A percentile compares a stretch with the other conserved stretches of the same genome.
phyloP scores from a whole-genome alignment of 176 grass and related monocot genomes.

The Juncus effusus region DNA sequence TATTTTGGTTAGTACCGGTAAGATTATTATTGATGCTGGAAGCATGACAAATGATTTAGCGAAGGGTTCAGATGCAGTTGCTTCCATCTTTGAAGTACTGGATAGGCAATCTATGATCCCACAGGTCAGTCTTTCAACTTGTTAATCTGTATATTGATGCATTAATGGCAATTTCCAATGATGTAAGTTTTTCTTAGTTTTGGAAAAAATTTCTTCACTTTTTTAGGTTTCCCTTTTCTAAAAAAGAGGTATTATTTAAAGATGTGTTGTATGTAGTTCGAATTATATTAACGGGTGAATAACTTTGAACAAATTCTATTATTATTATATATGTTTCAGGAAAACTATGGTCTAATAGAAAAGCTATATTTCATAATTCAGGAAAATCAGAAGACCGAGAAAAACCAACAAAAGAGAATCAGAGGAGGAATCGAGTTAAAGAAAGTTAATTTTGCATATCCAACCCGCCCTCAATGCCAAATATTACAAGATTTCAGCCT shows the following conservation, averaged over 20 bases:
- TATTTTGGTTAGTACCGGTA: conserved; percentile 82
- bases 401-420: conserved; percentile 43
- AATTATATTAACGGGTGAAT: no score
- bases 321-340: neutral
- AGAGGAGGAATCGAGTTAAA: conserved; percentile 83
- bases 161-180: no score
- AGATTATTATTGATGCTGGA: conserved; percentile 74
- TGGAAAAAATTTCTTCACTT: neutral
- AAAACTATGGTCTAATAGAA: neutral
- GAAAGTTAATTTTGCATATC: conserved; percentile 94
- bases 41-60: conserved; percentile 92
- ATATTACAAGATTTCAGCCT: conserved; percentile 85
- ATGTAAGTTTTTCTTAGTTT: no score
- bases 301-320: neutral
- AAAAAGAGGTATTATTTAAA: neutral
- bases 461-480: conserved; percentile 71
- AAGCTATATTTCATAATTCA: neutral
- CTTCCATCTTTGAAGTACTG: conserved; percentile 80
- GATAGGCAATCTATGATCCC: conserved; percentile 71
- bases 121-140: conserved; percentile 5
- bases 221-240: neutral
- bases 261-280: no score
- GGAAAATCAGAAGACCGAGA: neutral
- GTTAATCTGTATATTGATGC: no score
- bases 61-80: conserved; percentile 72